Evolutionary conservation across 2,329 filamentous ascomycete genomes (phyloP).

Genomic region (Verruconis gallopava): DNA sequence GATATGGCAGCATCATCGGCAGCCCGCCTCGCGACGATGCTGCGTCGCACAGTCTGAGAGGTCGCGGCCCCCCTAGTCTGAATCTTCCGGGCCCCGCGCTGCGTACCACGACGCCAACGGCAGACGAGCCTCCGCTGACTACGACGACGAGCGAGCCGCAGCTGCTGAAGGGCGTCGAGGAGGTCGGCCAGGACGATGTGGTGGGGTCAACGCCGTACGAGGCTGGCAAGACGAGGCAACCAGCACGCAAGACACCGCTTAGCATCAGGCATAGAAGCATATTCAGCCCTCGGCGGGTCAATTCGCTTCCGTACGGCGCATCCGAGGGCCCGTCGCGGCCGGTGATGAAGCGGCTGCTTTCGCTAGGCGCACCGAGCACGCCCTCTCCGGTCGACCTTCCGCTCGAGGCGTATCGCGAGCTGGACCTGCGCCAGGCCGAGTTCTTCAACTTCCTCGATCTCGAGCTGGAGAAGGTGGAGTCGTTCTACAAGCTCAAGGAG

Average conservation of each 20-base stretch:
- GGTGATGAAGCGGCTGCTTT: slow-evolving; percentile 29
- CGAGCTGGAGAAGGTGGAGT: slow-evolving; percentile 83
- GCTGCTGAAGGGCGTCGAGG: slow-evolving; percentile 34
- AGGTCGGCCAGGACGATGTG: neutral
- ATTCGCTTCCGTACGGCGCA: slow-evolving; percentile 22
- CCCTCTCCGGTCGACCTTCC: slow-evolving; percentile 32
- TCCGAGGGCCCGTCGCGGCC: slow-evolving; percentile 17
- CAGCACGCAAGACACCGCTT: slow-evolving; percentile 12
- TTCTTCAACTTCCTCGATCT: slow-evolving; percentile 77
- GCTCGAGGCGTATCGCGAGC: slow-evolving; percentile 45
- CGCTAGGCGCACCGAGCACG: slow-evolving; percentile 25
- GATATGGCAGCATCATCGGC: slow-evolving; percentile 52
- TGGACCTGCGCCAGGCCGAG: slow-evolving; percentile 64
- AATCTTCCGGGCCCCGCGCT: slow-evolving; percentile 51
- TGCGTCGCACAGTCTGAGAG: slow-evolving; percentile 11
- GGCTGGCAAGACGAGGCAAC: slow-evolving; percentile 22
- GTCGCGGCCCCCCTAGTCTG: slow-evolving; percentile 35
- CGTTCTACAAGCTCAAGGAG: slow-evolving; percentile 81
- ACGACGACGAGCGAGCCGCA: slow-evolving; percentile 29
- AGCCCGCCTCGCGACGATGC: slow-evolving; percentile 30
- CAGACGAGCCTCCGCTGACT: neutral
- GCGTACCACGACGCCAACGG: neutral
- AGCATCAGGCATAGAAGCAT: slow-evolving; percentile 23
- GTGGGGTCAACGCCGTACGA: neutral
- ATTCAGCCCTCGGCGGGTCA: slow-evolving; percentile 29